Evolutionary conservation across 2,329 filamentous ascomycete species (phyloP).

Genomic region (Davidsoniella virescens): DNA sequence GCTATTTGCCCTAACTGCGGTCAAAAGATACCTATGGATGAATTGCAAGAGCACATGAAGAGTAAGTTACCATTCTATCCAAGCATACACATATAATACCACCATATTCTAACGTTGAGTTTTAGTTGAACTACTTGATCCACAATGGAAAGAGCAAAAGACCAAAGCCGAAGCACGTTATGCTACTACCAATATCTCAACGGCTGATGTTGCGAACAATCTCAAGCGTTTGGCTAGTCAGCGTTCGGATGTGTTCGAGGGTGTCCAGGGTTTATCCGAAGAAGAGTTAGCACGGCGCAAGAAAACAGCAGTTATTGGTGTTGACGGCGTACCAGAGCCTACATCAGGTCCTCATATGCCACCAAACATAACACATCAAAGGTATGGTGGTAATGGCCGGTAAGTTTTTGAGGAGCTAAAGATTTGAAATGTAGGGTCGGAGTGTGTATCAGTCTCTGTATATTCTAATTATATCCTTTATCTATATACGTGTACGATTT

Average conservation of each 20-base stretch:
- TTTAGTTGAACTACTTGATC: conserved; percentile 76
- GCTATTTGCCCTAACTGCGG: conserved; percentile 86
- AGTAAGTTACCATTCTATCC: conserved; percentile 34
- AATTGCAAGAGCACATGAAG: conserved; percentile 83
- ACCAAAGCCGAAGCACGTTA: conserved; percentile 75
- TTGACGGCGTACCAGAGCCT: conserved; percentile 6
- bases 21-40: conserved; percentile 71
- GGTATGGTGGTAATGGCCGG: not conserved
- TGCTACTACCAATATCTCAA: conserved; percentile 71
- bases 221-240: conserved; percentile 88
- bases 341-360: conserved; percentile 10
- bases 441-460: too few relatives aligned
- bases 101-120: conserved; percentile 14
- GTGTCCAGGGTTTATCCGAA: conserved; percentile 50
- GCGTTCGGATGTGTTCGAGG: conserved; percentile 73
- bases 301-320: conserved; percentile 39
- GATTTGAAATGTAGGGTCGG: too few relatives aligned
- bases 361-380: not conserved
- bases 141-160: conserved; percentile 89
- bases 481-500: too few relatives aligned
- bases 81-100: too few relatives aligned
- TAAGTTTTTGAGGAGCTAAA: not conserved
- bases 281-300: conserved; percentile 65
- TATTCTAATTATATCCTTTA: too few relatives aligned
- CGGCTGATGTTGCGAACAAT: conserved; percentile 79